Evolutionary conservation across 2,329 filamentous ascomycete genomes (phyloP), one percentile per base, ranked within the genome.

Genomic region (Epichloe aotearoae): DNA sequence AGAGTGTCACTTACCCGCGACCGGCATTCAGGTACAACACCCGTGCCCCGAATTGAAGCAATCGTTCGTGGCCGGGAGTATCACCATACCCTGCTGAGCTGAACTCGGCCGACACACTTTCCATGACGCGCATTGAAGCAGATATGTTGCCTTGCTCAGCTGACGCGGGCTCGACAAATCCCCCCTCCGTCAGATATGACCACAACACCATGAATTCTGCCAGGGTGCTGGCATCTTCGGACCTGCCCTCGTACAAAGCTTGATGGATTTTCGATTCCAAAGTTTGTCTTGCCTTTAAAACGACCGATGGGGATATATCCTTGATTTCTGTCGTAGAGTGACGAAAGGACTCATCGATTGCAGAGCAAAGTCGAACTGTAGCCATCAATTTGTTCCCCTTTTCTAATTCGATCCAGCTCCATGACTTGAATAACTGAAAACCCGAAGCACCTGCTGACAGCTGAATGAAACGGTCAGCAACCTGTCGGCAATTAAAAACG

Each of bases 21-120:
- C 72, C 74, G 39, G 82, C 73, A 63, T 94, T 83, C 54, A 80
- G 67, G 53, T 80, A 78, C 1, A 95, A 66, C 0, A 96, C 67
- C 8, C 72, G 75, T 5, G 83, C 75, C 33, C 82, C 78, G 51
- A 75, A 74, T 67, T 95, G 87, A 15, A 90, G 76, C 0, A 88
- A 67, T 1, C 76, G 68, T 63, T 95, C 86, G 38, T 80, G 75
- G 2, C 68, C 59, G 0, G 66, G 55, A 7, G 66, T 65, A 0
- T 55, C 45, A 5, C 58, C 59, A 5, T 65, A 56, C 6, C 64
- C 60, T 36, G 68, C 69, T 3, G 67, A 61, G 5, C 62, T 58
- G 4, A 80, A 64, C 3, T 72, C 72, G 1, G 60, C 56, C 8
- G 73, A 76, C 52, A 68, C 72, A 10, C 56, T 58, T 34, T 63